Conservation (phyloP, 2,329 filamentous ascomycete species). For the Xylariaceae sp. region DNA sequence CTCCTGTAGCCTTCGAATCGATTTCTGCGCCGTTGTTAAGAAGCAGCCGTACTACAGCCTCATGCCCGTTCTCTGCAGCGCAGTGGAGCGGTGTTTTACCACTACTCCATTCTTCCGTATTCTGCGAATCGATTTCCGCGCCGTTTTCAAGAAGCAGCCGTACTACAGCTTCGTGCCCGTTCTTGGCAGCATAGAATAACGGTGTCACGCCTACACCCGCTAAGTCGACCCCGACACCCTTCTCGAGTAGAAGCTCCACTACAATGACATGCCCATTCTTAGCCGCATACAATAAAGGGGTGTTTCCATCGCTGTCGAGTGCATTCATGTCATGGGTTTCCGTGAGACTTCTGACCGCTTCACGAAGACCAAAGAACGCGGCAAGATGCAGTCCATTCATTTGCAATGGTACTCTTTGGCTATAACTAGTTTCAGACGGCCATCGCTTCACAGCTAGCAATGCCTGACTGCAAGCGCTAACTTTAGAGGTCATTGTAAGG, state of each 20-base stretch:
- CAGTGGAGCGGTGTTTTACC: no score
- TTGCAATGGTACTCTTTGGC: not conserved
- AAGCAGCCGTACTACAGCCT: no score
- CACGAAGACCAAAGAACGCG: not conserved
- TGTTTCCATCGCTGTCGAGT: accelerated
- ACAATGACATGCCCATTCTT: not conserved
- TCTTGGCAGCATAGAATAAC: not conserved
- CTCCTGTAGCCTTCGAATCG: no score
- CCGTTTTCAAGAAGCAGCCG: not conserved
- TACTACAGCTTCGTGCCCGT: not conserved
- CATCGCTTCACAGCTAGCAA: not conserved
- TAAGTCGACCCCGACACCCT: not conserved
- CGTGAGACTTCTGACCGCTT: not conserved
- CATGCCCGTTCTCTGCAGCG: no score
- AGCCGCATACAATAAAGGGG: not conserved
- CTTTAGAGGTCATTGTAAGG: not conserved
- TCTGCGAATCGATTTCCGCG: not conserved
- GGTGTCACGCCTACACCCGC: not conserved
- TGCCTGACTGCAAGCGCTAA: not conserved
- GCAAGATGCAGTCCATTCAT: not conserved
- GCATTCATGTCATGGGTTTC: not conserved
- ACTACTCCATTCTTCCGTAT: no score
- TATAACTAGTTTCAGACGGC: no score
- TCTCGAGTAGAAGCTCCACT: not conserved
- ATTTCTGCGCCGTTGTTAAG: no score